Percentiles rank a stretch among this genome's conserved stretches.
phyloP scores from a whole-genome alignment of 805 yeast genomes.

The Zygotorulaspora florentina region DNA sequence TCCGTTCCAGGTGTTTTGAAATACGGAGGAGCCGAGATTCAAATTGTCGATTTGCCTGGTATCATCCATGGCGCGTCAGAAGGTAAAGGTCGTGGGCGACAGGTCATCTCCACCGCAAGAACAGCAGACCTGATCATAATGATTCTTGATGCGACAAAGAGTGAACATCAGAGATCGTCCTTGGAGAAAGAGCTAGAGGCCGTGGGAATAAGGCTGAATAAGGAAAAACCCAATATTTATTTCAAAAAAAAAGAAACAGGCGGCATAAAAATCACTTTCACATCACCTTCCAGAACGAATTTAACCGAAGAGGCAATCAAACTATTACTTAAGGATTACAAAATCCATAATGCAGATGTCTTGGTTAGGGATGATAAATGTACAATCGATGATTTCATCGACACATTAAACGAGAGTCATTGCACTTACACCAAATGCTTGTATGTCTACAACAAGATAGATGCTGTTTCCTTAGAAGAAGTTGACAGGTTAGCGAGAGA shows the following conservation, averaged over 20 bases:
- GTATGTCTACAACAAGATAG: constrained; percentile 92
- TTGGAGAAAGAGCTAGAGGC: constrained; percentile 87
- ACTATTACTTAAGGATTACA: constrained; percentile 77
- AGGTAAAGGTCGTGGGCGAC: constrained; percentile 97
- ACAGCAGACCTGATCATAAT: constrained; percentile 89
- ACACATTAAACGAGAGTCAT: constrained; percentile 81
- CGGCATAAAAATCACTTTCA: constrained; percentile 79
- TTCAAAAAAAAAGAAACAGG: constrained; percentile 82
- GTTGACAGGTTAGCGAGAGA: constrained; percentile 87
- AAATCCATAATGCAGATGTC: constrained; percentile 90
- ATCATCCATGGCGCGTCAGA: constrained; percentile 94
- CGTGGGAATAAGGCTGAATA: constrained; percentile 88
- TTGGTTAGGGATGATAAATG: constrained; percentile 82
- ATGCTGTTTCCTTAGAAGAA: constrained; percentile 92
- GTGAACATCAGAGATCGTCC: constrained; percentile 81
- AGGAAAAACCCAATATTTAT: constrained; percentile 69
- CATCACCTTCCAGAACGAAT: constrained; percentile 69
- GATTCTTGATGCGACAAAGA: constrained; percentile 95
- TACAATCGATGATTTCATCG: constrained; percentile 91
- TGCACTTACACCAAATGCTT: constrained; percentile 86
- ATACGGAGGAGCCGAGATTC: constrained; percentile 95
- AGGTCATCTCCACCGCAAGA: constrained; percentile 92
- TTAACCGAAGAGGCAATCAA: constrained; percentile 76
- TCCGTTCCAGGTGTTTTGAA: constrained; percentile 95
- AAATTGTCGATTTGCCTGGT: constrained; percentile 96